A percentile compares a stretch with the other conserved stretches of the same genome.
Evolutionary conservation across 768 basidiomycete genomes (phyloP).

Genomic region (Chiua virens): DNA sequence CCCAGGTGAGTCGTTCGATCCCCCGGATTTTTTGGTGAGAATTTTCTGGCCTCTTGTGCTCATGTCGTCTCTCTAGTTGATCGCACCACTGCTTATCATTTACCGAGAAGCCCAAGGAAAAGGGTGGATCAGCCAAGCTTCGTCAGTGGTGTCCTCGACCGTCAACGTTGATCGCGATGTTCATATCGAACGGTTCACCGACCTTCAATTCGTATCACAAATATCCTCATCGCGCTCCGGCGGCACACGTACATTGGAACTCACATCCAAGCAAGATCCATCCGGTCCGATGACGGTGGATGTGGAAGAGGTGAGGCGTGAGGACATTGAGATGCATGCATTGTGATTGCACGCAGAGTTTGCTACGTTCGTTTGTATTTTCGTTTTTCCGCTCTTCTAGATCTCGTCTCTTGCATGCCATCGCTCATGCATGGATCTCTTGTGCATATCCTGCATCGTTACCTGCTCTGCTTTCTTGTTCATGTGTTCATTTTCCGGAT

Average conservation of each 20-base stretch:
- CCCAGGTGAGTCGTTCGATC: slow-evolving; percentile 25
- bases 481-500: too few relatives aligned
- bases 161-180: slow-evolving; percentile 1
- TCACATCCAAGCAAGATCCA: slow-evolving; percentile 5
- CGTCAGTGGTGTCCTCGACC: slow-evolving; percentile 3
- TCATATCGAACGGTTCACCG: slow-evolving; percentile 19
- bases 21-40: too few relatives aligned
- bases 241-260: slow-evolving; percentile 2
- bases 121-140: slow-evolving; percentile 31
- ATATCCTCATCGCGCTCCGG: neutral
- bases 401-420: too few relatives aligned
- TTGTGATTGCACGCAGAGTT: neutral
- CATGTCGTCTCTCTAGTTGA: slow-evolving; percentile 25
- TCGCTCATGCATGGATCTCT: too few relatives aligned
- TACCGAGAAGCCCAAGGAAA: slow-evolving; percentile 39
- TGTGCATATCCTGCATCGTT: too few relatives aligned
- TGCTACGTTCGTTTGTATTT: too few relatives aligned
- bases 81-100: slow-evolving; percentile 40
- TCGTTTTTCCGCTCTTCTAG: too few relatives aligned
- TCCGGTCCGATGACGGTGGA: neutral
- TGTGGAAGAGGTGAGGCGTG: slow-evolving; percentile 76
- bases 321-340: slow-evolving; percentile 29
- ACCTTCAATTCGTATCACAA: slow-evolving; percentile 24
- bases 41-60: neutral
- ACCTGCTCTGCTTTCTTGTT: too few relatives aligned